Conservation (phyloP, 331 rosid genomes). For the Malus hybrid region DNA sequence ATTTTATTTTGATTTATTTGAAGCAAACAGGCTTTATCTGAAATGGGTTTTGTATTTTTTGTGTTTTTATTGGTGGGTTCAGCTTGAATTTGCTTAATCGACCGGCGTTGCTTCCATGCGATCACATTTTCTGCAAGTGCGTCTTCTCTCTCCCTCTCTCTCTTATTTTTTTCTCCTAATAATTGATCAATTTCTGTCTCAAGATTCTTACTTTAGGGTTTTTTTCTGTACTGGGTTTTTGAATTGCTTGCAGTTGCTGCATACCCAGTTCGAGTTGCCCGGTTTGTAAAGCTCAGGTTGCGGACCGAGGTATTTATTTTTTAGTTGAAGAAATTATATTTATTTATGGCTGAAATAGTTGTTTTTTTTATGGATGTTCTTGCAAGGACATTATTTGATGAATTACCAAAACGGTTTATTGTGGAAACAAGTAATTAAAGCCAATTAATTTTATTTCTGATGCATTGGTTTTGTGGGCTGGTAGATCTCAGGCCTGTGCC, state of each 20-base stretch:
- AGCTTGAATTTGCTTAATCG: slow-evolving; percentile 50
- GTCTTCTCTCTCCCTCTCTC: slow-evolving; percentile 2
- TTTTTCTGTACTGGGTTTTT: neutral
- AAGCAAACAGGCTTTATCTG: neutral
- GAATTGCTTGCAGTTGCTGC: slow-evolving; percentile 38
- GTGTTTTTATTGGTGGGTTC: slow-evolving; percentile 21
- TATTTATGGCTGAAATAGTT: neutral
- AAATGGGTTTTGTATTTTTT: neutral
- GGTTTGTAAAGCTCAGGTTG: slow-evolving; percentile 42
- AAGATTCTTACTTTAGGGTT: neutral
- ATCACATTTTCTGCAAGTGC: slow-evolving; percentile 80
- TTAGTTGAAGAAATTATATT: neutral
- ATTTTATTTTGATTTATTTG: neutral
- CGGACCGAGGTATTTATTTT: slow-evolving; percentile 36
- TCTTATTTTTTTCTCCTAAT: neutral
- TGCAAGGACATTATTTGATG: neutral
- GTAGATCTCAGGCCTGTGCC: slow-evolving; percentile 59
- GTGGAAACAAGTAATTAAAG: too few relatives aligned
- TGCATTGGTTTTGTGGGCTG: neutral
- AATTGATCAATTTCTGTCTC: neutral
- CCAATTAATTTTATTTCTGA: neutral
- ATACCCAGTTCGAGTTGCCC: slow-evolving; percentile 46
- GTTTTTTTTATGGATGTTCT: neutral
- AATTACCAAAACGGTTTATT: too few relatives aligned
- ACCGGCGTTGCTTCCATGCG: slow-evolving; percentile 76